Conservation (phyloP, 2,329 filamentous ascomycete species). For the Zymoseptoria ardabiliae region DNA sequence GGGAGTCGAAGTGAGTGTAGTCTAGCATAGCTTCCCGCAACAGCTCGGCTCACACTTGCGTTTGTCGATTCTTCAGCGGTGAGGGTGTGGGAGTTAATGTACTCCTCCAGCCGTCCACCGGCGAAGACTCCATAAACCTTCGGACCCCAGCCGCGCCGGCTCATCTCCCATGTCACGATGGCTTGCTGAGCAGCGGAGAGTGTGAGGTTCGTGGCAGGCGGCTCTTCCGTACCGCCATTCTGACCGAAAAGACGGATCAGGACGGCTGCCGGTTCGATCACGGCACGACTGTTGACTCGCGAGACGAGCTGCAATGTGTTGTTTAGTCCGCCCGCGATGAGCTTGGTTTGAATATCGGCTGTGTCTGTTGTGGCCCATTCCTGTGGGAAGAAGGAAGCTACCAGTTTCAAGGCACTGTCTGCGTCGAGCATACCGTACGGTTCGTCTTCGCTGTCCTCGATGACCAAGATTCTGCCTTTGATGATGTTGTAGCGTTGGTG, state of each 20-base stretch:
- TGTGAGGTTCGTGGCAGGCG: conserved; percentile 1
- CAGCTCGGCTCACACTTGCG: not conserved
- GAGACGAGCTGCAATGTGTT: conserved; percentile 5
- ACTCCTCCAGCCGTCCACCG: conserved; percentile 8
- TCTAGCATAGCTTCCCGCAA: conserved; percentile 6
- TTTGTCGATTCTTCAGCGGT: conserved; percentile 1
- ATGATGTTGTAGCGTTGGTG: no score
- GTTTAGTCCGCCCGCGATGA: conserved; percentile 5
- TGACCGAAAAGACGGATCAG: conserved; percentile 9
- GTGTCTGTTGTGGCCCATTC: conserved; percentile 5
- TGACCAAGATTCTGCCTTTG: no score
- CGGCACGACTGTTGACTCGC: not conserved
- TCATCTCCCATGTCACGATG: conserved; percentile 5
- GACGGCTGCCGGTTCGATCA: not conserved
- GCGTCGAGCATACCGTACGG: not conserved
- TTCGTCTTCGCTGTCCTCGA: no score
- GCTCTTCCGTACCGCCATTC: conserved; percentile 3
- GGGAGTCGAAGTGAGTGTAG: conserved; percentile 6
- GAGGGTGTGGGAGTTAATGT: conserved; percentile 3
- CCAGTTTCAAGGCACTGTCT: not conserved
- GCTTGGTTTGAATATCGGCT: not conserved
- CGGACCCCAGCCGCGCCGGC: conserved; percentile 6
- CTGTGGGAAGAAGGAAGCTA: conserved; percentile 3
- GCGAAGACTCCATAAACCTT: conserved; percentile 1
- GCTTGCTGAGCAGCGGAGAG: conserved; percentile 6